Evolutionary conservation across 164 flowering plant genomes (phyloP), one percentile per base, ranked within the genome.

Genomic region (Amborella trichopoda): DNA sequence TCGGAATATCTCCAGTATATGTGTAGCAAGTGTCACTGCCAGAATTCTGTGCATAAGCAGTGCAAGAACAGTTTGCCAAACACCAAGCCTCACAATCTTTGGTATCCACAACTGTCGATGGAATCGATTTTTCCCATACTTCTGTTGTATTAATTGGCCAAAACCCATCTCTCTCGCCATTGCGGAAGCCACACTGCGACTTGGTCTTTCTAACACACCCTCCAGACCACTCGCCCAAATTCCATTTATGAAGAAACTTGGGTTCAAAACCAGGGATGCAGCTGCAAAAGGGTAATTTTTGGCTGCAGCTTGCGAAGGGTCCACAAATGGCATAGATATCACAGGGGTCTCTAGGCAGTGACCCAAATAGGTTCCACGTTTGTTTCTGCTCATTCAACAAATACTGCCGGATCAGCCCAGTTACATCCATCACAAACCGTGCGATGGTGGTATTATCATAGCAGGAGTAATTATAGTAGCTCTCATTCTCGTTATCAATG

Each of bases 261-360:
- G 78, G 82, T n/a, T 11, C 32, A 26, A 81, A 78, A 1, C 77
- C 73, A 2, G 28, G 2, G 55, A 76, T 19, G 49, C 82, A 76
- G 8, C 22, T 19, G 40, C 89, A 78, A 0, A 32, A 5, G 0
- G 58, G 56, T 6, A 48, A 43, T 1, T 21, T 34, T 27, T 50
- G 40, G 39, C 63, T 56, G 26, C 77, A 72, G 3, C 53, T 23
- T 2, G 69, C 69, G 8, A 52, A 53, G 6, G 43, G 42, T 0
- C 77, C 77, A 32, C 77, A 69, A 3, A 36, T 41, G 26, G 21
- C 23, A 30, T 64, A 70, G 2, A 17, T 24, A 32, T 63, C 77
- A 45, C 76, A 62, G 38, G 54, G 73, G 23, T 65, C 69, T 12
- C 50, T 53, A 9, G 64, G 65, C 6, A 63, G 61, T 23, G 40